phyloP scores from a whole-genome alignment of 345 rosid species.

The Eucalyptus tenuipes region DNA sequence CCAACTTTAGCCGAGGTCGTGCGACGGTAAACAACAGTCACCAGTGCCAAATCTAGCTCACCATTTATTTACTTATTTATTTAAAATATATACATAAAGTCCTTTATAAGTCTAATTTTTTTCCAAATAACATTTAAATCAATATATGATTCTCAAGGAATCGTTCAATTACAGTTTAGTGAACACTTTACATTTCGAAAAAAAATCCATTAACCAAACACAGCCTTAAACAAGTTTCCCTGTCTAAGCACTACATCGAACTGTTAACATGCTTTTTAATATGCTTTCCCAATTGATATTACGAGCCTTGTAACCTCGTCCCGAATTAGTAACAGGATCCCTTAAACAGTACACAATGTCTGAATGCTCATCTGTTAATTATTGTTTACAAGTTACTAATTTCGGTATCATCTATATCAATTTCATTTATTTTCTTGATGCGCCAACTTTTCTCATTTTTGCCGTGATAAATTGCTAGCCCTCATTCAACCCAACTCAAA shows the following conservation, averaged over 20 bases:
- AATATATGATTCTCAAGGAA: neutral
- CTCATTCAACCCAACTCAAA: no score
- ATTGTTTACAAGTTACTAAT: neutral
- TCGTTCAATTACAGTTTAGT: neutral
- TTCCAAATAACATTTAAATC: no score
- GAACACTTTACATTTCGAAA: neutral
- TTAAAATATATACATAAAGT: neutral
- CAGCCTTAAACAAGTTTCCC: neutral
- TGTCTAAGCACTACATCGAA: neutral
- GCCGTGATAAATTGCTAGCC: neutral
- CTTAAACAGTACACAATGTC: neutral
- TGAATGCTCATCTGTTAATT: neutral
- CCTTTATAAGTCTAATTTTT: neutral
- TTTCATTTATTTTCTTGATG: neutral
- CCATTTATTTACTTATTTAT: neutral
- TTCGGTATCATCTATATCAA: neutral
- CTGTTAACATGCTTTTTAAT: neutral
- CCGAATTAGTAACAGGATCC: neutral
- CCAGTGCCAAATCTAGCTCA: neutral
- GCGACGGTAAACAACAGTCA: fast-evolving
- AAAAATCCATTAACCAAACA: neutral
- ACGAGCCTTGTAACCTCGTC: neutral
- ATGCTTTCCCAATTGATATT: neutral
- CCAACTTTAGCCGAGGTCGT: fast-evolving
- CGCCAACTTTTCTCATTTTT: neutral